phyloP scores from a whole-genome alignment of 1,284 basidiomycete genomes.

The Tilletia indica region DNA sequence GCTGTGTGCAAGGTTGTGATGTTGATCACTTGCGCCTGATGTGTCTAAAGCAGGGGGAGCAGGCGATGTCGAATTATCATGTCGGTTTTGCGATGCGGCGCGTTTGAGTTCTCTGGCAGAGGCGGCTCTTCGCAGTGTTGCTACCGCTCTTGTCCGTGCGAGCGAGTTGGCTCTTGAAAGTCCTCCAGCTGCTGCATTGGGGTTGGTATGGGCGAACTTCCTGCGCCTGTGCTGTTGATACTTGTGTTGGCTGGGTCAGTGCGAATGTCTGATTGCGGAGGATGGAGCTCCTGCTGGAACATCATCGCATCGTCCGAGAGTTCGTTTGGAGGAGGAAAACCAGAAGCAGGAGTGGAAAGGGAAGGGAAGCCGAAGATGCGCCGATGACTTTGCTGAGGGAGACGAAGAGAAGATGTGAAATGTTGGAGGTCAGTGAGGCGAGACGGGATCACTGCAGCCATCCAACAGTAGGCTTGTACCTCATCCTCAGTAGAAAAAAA shows the following conservation, averaged over 20 bases:
- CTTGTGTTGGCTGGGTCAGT: neutral
- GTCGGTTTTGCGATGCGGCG: slow-evolving; percentile 2
- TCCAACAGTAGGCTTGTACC: too few species aligned
- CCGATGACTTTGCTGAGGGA: too few species aligned
- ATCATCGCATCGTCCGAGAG: neutral
- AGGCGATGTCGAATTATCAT: slow-evolving; percentile 1
- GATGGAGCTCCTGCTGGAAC: slow-evolving; percentile 5
- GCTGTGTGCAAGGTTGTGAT: neutral
- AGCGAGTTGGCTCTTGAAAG: slow-evolving; percentile 16
- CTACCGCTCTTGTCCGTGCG: slow-evolving; percentile 6
- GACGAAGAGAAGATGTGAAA: too few species aligned
- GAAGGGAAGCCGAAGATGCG: too few species aligned
- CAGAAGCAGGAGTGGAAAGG: too few species aligned
- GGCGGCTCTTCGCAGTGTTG: neutral
- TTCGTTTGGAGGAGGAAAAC: too few species aligned
- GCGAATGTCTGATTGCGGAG: neutral
- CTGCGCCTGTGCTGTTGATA: neutral
- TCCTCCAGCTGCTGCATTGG: neutral
- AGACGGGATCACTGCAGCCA: too few species aligned
- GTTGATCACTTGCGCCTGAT: neutral
- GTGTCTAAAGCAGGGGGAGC: neutral
- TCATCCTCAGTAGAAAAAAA: too few species aligned
- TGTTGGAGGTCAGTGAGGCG: too few species aligned
- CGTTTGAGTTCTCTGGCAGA: slow-evolving; percentile 12
- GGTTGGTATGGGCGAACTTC: too few species aligned